Evolutionary conservation across 495 filamentous ascomycete genomes (phyloP), one percentile per base, ranked within the genome.

Genomic region (Xylaria acuta): DNA sequence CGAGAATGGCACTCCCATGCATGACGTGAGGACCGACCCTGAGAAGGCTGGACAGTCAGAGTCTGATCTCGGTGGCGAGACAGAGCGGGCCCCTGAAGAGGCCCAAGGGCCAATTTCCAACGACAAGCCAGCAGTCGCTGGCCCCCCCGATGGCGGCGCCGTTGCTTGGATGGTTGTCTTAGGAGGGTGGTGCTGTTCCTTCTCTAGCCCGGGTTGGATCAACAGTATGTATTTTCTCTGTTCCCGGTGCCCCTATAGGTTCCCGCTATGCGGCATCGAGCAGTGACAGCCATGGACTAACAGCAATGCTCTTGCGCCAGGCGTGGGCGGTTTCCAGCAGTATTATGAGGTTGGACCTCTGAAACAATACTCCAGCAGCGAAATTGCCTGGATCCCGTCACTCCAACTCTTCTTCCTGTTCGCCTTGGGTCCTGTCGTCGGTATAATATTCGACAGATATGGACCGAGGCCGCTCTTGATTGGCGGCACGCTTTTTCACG

Each of bases 371-470:
- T 66, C 68, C 12, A 58, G 77, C 3, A 81, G 76, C 11, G 71
- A 74, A 0, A 80, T 83, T 30, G 73, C 80, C 41, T 83, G 80
- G 81, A 80, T 82, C 27, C 77, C 81, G 47, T 71, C 81, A 47
- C 53, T 82, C 18, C 79, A 82, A 34, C 47, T 70, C 30, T 40
- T 62, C 25, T 58, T 81, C 16, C 74, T 83, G 75, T 83, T 76
- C 76, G 72, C 75, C 11, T 74, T 67, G 16, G 80, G 80, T 5
- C 80, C 78, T 7, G 54, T 83, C 2, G 80, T 71, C 38, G 81
- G 82, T 14, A 75, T 78, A 6, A 27, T 84, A 8, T 59, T 78
- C 38, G 81, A 84, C 38, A 77, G 74, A 9, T 80, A 80, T 67
- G 79, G 80, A 7, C 76, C 81, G 7, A 14, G 20, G 0, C 67